Percentiles rank a stretch among this genome's conserved stretches.
Evolutionary conservation across 1,139 yeast genomes (phyloP).

Genomic region (Debaryomyces fabryi): DNA sequence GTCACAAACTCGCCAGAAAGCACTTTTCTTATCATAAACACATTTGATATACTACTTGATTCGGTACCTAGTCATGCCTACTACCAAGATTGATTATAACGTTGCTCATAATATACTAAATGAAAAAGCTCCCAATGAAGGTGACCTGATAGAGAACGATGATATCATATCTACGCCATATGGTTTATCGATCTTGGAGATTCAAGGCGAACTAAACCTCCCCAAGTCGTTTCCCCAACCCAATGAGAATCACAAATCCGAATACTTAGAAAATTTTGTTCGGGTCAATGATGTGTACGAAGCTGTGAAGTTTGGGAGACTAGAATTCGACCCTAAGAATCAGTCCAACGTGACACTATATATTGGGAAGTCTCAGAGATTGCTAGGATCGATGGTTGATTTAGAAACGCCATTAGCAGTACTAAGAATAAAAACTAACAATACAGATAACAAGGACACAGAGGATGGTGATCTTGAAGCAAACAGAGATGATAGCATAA

Average conservation of each 20-base stretch:
- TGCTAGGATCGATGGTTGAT: slow-evolving; percentile 58
- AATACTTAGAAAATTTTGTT: slow-evolving; percentile 30
- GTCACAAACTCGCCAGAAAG: slow-evolving; percentile 2
- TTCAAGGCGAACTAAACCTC: slow-evolving; percentile 68
- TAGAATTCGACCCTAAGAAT: slow-evolving; percentile 52
- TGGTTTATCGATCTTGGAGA: slow-evolving; percentile 64
- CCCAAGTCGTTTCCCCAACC: slow-evolving; percentile 44
- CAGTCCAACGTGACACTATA: slow-evolving; percentile 53
- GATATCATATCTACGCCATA: slow-evolving; percentile 50
- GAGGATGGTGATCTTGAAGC: slow-evolving; percentile 15
- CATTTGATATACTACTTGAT: not conserved
- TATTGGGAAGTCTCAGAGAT: slow-evolving; percentile 67
- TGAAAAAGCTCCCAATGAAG: slow-evolving; percentile 8
- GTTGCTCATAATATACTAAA: slow-evolving; percentile 25
- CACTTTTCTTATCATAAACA: not conserved
- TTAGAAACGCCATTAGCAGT: slow-evolving; percentile 66
- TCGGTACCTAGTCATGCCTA: slow-evolving; percentile 24
- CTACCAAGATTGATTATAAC: slow-evolving; percentile 32
- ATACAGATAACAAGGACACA: slow-evolving; percentile 17
- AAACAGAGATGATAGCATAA: slow-evolving; percentile 25
- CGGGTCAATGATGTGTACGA: slow-evolving; percentile 41
- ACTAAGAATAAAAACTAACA: slow-evolving; percentile 43
- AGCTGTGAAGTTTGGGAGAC: slow-evolving; percentile 61
- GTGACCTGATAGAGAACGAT: slow-evolving; percentile 14
- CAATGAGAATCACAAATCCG: slow-evolving; percentile 22